Conservation (phyloP, 352 stramenopile species). For the Blastocystis sp. region DNA sequence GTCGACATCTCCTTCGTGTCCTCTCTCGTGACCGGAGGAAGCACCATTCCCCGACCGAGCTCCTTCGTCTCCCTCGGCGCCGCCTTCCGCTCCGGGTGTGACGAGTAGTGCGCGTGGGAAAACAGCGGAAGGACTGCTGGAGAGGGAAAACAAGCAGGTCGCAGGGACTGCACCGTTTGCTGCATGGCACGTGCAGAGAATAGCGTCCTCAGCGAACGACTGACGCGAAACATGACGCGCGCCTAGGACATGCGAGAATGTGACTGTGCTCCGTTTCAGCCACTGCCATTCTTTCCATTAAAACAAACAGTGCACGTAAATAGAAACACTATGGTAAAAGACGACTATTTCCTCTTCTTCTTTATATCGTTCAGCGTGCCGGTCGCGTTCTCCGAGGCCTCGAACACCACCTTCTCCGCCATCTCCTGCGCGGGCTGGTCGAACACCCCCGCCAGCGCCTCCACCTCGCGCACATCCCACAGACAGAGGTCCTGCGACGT, state of each 20-base stretch:
- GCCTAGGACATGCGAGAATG: not conserved
- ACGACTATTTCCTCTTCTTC: slow-evolving; percentile 50
- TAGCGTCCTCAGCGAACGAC: not conserved
- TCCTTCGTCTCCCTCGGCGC: not conserved
- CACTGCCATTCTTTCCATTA: not conserved
- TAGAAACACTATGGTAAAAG: slow-evolving; percentile 53
- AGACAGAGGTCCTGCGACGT: slow-evolving; percentile 82
- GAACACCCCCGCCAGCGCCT: slow-evolving; percentile 70
- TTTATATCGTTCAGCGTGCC: slow-evolving; percentile 61
- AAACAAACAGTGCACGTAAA: slow-evolving; percentile 41
- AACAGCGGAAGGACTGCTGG: no score
- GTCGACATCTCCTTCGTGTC: slow-evolving; percentile 20
- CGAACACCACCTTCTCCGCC: slow-evolving; percentile 39
- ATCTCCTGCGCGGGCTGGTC: not conserved
- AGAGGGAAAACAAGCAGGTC: no score
- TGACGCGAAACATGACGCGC: not conserved
- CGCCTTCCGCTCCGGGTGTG: no score
- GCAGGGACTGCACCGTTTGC: not conserved
- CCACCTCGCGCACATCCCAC: slow-evolving; percentile 84
- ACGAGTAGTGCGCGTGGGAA: no score
- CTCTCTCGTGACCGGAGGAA: slow-evolving; percentile 31
- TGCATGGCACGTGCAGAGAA: not conserved
- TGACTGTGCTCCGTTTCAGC: not conserved
- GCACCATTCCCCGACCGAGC: not conserved
- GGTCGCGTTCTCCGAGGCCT: slow-evolving; percentile 31